Conservation (phyloP, 2,329 filamentous ascomycete species). For the Fonsecaea erecta region DNA sequence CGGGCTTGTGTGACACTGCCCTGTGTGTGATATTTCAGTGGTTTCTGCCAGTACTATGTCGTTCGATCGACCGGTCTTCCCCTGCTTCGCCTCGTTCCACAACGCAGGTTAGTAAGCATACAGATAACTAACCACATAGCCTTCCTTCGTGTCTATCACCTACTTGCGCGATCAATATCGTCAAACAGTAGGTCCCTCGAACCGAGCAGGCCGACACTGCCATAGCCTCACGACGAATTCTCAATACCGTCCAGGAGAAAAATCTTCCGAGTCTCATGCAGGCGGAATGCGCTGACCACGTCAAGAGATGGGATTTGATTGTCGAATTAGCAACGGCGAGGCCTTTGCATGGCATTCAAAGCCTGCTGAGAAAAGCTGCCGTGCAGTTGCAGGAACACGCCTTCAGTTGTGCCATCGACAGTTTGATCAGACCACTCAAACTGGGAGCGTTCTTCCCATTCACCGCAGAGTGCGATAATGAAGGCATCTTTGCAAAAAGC, state of each 20-base stretch:
- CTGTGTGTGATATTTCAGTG: background rate
- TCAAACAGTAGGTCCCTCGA: background rate
- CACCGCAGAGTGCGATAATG: background rate
- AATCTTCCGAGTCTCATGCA: slow-evolving; percentile 45
- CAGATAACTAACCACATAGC: background rate
- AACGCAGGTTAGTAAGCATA: background rate
- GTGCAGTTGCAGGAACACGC: slow-evolving; percentile 55
- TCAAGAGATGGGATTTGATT: slow-evolving; percentile 43
- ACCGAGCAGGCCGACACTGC: background rate
- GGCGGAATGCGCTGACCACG: slow-evolving; percentile 47
- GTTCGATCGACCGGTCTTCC: background rate
- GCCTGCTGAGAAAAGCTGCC: slow-evolving; percentile 52
- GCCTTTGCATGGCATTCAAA: slow-evolving; percentile 48
- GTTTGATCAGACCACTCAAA: background rate
- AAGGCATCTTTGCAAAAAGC: background rate
- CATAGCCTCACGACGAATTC: background rate
- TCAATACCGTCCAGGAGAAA: slow-evolving; percentile 47
- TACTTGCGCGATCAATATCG: background rate
- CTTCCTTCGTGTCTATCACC: background rate
- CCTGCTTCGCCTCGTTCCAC: background rate
- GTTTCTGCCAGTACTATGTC: background rate
- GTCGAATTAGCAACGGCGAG: slow-evolving; percentile 52
- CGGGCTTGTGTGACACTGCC: background rate
- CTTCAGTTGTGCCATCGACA: slow-evolving; percentile 52
- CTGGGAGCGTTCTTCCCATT: background rate